These are phyloP conservation scores for Heliamphora pulchella DNA, from an alignment of 179 eudicot species.

Conservation along the genomic window DNA sequence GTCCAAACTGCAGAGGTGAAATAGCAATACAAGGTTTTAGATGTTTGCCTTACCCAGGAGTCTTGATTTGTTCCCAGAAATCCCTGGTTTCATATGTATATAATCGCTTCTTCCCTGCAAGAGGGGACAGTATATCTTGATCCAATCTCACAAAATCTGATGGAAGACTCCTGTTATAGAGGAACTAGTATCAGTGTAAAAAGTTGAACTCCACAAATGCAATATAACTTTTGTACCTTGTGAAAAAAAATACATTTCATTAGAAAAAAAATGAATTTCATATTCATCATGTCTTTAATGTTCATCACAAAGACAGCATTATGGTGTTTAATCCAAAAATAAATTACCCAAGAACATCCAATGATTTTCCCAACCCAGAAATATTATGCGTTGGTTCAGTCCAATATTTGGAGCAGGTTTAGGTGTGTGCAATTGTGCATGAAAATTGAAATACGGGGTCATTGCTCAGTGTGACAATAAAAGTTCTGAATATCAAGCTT, in stretches of 20 bases:
- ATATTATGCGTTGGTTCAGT: neutral
- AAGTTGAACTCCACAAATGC: neutral
- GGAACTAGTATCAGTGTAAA: constrained; percentile 4
- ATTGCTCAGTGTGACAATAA: too few species aligned
- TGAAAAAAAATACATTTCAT: neutral
- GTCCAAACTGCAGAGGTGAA: constrained; percentile 5
- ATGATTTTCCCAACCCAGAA: neutral
- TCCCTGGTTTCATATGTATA: constrained; percentile 87
- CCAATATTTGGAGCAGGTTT: constrained; percentile 8
- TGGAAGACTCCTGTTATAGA: constrained; percentile 56
- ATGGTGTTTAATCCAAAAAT: neutral
- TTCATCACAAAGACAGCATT: neutral
- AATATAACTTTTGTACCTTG: neutral
- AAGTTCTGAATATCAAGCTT: neutral
- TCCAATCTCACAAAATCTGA: constrained; percentile 87
- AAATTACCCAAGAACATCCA: neutral
- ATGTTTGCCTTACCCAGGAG: constrained; percentile 61
- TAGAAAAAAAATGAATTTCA: neutral
- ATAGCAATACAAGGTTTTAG: constrained; percentile 6
- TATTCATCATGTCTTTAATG: neutral
- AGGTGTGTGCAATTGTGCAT: neutral
- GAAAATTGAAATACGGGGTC: too few species aligned
- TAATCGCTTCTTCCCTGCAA: constrained; percentile 84
- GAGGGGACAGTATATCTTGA: constrained; percentile 94
- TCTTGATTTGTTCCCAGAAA: constrained; percentile 98